phyloP scores from a whole-genome alignment of 202 grass and related monocot genomes.

The Setaria viridis region DNA sequence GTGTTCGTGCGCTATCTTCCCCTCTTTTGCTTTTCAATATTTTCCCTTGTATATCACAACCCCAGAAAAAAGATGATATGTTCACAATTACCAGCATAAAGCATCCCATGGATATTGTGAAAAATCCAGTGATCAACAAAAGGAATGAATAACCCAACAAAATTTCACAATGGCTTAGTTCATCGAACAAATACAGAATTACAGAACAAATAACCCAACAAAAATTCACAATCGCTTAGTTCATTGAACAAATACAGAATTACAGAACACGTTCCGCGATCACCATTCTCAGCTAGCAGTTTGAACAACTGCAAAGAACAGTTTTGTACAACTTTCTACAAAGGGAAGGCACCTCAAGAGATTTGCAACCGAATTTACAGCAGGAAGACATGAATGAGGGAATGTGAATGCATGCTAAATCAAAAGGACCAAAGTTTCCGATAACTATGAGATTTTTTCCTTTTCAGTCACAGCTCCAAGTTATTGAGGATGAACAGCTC shows the following conservation, averaged over 20 bases:
- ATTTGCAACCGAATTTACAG: conserved; percentile 13
- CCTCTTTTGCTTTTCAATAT: not conserved
- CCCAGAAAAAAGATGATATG: not conserved
- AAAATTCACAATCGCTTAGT: not conserved
- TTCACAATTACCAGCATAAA: not conserved
- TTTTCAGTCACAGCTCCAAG: not conserved
- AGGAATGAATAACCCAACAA: not conserved
- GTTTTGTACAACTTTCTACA: conserved; percentile 37
- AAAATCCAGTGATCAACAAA: not conserved
- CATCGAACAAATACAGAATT: not conserved
- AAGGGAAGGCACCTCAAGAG: conserved; percentile 11
- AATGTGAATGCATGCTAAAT: conserved; percentile 5
- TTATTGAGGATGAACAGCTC: conserved; percentile 12
- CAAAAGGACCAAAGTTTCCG: not conserved
- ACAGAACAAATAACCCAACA: not conserved
- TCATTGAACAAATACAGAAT: not conserved
- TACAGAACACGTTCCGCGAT: not conserved
- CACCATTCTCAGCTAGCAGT: not conserved
- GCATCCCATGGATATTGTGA: not conserved
- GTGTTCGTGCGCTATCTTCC: not conserved
- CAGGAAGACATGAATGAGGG: conserved; percentile 5
- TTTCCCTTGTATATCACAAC: not conserved
- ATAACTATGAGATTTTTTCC: not conserved
- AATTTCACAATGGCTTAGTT: not conserved
- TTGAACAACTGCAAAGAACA: conserved; percentile 1